Conservation (phyloP, 2,329 filamentous ascomycete genomes). For the Pseudocercospora musae region DNA sequence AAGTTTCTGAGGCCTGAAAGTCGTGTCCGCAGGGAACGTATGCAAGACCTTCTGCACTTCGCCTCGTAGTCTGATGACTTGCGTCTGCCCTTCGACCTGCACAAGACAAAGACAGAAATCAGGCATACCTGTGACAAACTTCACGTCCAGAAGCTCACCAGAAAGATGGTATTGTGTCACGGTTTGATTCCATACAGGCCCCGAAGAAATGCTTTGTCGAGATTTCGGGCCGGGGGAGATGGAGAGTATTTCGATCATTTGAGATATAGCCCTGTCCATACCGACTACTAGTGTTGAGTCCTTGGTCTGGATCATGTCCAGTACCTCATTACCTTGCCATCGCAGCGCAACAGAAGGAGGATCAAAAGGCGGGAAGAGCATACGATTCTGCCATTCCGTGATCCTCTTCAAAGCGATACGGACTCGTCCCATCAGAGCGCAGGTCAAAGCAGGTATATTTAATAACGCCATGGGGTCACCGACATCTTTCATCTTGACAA, state of each 20-base stretch:
- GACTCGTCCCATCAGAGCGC: constrained; percentile 24
- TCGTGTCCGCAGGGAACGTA: constrained; percentile 43
- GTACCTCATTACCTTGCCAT: neutral
- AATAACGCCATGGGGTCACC: constrained; percentile 20
- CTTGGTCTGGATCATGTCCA: constrained; percentile 14
- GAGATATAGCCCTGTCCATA: neutral
- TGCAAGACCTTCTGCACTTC: constrained; percentile 38
- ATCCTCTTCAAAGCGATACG: constrained; percentile 36
- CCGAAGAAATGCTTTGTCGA: neutral
- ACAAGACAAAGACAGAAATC: neutral
- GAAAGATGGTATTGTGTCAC: neutral
- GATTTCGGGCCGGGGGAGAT: neutral
- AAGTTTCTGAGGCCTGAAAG: constrained; percentile 50
- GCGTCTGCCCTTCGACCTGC: neutral
- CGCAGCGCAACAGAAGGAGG: neutral
- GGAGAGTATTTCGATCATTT: neutral
- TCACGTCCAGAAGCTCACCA: constrained; percentile 9
- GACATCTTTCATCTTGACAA: constrained; percentile 17
- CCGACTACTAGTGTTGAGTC: neutral
- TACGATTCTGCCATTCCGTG: constrained; percentile 42
- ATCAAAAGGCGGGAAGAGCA: constrained; percentile 24
- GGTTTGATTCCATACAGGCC: neutral
- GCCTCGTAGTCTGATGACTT: neutral
- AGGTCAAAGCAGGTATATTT: constrained; percentile 29
- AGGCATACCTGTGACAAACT: constrained; percentile 6